A percentile compares a stretch with the other conserved stretches of the same genome.
Evolutionary conservation across 2,329 filamentous ascomycete species (phyloP).

Genomic region (Fusarium mangiferae): DNA sequence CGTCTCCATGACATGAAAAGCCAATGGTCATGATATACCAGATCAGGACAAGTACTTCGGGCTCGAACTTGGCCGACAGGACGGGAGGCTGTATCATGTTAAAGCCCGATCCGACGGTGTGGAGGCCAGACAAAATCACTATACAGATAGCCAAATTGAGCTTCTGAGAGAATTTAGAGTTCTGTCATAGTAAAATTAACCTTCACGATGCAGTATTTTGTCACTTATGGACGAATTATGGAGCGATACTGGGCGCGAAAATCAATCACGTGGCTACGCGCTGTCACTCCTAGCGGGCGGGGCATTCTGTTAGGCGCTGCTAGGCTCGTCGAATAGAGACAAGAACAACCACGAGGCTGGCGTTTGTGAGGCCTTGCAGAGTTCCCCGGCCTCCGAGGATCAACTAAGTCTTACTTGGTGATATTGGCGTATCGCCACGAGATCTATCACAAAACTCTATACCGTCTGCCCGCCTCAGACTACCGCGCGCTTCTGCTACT

Average conservation of each 20-base stretch:
- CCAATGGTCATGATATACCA: not conserved
- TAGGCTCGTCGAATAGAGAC: constrained; percentile 1
- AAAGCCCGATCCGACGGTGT: not conserved
- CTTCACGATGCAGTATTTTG: constrained; percentile 1
- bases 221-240: not conserved
- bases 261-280: constrained; percentile 41
- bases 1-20: not conserved
- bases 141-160: not conserved
- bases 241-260: not conserved
- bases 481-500: constrained; percentile 12
- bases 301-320: not conserved
- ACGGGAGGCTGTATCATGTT: constrained; percentile 1
- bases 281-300: constrained; percentile 35
- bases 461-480: not conserved
- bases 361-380: constrained; percentile 20
- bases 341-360: constrained; percentile 29
- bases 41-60: not conserved
- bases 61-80: not conserved
- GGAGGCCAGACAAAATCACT: not conserved
- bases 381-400: constrained; percentile 6
- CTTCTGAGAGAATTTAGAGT: not conserved
- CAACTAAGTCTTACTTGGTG: constrained; percentile 5
- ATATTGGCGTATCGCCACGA: constrained; percentile 20
- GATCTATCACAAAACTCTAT: constrained; percentile 10
- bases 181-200: not conserved